Evolutionary conservation across 805 yeast species (phyloP).

Genomic region (Candida quercuum): DNA sequence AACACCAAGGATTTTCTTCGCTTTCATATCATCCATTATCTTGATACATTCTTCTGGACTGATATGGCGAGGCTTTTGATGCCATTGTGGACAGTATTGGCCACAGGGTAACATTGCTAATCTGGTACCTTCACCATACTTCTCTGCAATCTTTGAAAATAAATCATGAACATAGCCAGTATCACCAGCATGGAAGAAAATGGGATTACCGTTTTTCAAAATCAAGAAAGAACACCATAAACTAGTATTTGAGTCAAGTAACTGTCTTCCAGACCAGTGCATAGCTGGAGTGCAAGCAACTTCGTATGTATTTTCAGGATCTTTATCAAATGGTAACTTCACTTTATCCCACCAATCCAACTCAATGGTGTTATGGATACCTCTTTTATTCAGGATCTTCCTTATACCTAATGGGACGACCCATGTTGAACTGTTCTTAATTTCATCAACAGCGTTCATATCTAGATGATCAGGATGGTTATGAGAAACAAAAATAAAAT

Average conservation of each 20-base stretch:
- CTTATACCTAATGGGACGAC: conserved; percentile 81
- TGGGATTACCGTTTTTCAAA: conserved; percentile 58
- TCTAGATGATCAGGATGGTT: conserved; percentile 96
- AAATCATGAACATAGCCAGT: conserved; percentile 82
- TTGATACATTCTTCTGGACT: conserved; percentile 73
- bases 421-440: conserved; percentile 71
- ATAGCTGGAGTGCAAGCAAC: conserved; percentile 88
- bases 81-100: conserved; percentile 94
- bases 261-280: conserved; percentile 93
- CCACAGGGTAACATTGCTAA: conserved; percentile 88
- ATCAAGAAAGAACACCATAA: conserved; percentile 88
- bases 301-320: conserved; percentile 51
- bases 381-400: conserved; percentile 49
- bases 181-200: conserved; percentile 91
- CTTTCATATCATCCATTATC: conserved; percentile 58
- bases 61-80: conserved; percentile 83
- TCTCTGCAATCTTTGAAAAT: conserved; percentile 58
- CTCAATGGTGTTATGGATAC: conserved; percentile 61
- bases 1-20: conserved; percentile 70
- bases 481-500: conserved; percentile 78
- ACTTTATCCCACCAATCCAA: conserved; percentile 90
- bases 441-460: conserved; percentile 40
- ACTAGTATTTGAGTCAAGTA: conserved; percentile 75
- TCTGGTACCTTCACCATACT: conserved; percentile 52
- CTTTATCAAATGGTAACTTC: conserved; percentile 28